Conservation (phyloP, 1,139 yeast species). For the Yamadazyma dendronema region DNA sequence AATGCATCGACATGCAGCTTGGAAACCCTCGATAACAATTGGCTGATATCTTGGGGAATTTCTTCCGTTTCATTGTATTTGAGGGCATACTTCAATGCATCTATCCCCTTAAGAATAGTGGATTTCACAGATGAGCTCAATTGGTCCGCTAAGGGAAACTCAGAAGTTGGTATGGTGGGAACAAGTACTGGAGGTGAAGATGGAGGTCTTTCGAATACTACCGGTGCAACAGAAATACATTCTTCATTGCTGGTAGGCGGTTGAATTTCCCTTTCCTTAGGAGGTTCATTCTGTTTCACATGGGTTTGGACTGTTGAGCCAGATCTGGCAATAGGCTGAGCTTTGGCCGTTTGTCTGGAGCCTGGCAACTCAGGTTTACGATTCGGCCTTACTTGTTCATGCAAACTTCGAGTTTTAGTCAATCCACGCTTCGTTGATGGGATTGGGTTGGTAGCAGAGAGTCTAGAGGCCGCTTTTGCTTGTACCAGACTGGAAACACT, state of each 20-base stretch:
- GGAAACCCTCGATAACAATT: conserved; percentile 5
- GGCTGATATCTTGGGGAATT: conserved; percentile 7
- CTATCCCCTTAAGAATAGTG: conserved; percentile 31
- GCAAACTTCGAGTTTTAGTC: not conserved
- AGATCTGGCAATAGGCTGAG: not conserved
- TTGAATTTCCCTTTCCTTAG: not conserved
- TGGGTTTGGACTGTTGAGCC: not conserved
- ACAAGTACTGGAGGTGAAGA: not conserved
- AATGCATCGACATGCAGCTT: conserved; percentile 4
- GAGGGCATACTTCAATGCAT: conserved; percentile 38
- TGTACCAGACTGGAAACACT: conserved; percentile 1
- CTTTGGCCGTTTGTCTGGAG: not conserved
- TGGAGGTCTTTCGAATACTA: too few species aligned
- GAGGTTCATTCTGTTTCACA: not conserved
- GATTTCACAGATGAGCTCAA: conserved; percentile 5
- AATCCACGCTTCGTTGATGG: not conserved
- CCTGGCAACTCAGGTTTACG: too few species aligned
- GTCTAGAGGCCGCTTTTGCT: conserved; percentile 6
- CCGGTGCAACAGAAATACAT: too few species aligned
- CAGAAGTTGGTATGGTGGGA: conserved; percentile 4
- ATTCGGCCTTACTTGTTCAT: too few species aligned
- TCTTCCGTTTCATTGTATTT: conserved; percentile 29
- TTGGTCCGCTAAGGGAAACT: conserved; percentile 9
- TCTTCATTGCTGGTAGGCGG: too few species aligned
- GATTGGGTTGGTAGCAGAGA: conserved; percentile 1